Evolutionary conservation across 257 asterid genomes (phyloP).

Genomic region (Plantago elongata): DNA sequence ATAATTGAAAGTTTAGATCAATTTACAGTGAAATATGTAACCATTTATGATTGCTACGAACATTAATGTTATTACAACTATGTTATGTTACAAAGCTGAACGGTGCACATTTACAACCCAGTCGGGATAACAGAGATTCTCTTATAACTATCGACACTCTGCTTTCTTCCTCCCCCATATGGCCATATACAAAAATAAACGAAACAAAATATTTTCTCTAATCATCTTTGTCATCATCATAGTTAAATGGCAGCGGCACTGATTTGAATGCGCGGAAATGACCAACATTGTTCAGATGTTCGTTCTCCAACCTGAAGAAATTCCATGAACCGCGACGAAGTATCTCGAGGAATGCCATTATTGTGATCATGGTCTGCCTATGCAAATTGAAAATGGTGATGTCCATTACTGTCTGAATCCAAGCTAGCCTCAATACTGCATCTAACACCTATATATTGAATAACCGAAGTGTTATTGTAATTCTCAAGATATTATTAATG

Average conservation of each 20-base stretch:
- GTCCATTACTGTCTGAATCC: conserved; percentile 61
- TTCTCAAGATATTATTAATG: too few relatives aligned
- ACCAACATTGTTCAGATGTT: conserved; percentile 72
- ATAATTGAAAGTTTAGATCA: too few relatives aligned
- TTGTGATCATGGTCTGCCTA: conserved; percentile 35
- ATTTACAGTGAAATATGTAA: too few relatives aligned
- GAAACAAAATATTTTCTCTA: conserved; percentile 11
- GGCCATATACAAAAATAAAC: too few relatives aligned
- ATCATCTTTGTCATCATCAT: conserved; percentile 37
- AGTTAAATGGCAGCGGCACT: conserved; percentile 60
- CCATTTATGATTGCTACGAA: too few relatives aligned
- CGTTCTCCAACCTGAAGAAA: conserved; percentile 73
- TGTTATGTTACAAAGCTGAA: too few relatives aligned
- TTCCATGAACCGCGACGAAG: conserved; percentile 67
- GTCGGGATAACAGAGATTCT: too few relatives aligned
- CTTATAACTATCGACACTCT: too few relatives aligned
- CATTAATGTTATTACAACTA: too few relatives aligned
- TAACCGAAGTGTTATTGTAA: not conserved
- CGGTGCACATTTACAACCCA: too few relatives aligned
- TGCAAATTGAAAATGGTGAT: conserved; percentile 36
- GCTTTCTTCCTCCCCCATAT: too few relatives aligned
- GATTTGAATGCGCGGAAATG: conserved; percentile 64
- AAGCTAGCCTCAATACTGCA: conserved; percentile 49
- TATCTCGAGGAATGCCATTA: conserved; percentile 54
- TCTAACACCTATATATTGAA: conserved; percentile 34